Percentiles rank a stretch among this genome's conserved stretches.
These are phyloP conservation scores for Penicillium riverlandense DNA, from an alignment of 495 filamentous ascomycete species.

Conservation along the genomic window DNA sequence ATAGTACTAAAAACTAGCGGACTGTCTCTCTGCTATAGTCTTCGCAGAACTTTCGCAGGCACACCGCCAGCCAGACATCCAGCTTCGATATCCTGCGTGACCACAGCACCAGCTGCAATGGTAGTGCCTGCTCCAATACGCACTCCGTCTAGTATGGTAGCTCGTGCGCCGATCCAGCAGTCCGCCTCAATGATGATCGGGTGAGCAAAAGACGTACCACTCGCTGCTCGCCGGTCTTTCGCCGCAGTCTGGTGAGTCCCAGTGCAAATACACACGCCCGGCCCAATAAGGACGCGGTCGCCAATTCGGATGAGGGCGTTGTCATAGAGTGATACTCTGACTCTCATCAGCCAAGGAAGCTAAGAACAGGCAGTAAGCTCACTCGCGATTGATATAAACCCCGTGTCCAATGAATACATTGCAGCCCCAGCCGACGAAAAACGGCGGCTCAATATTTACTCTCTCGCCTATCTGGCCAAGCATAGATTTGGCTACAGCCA, in stretches of 20 bases:
- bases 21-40: too few relatives aligned
- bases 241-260: slow-evolving; percentile 1
- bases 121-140: slow-evolving; percentile 1
- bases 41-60: too few relatives aligned
- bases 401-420: not conserved
- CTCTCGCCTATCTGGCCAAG: not conserved
- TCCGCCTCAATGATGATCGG: not conserved
- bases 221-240: not conserved
- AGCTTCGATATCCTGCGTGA: too few relatives aligned
- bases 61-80: too few relatives aligned
- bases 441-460: not conserved
- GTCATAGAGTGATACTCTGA: not conserved
- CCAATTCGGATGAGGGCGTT: not conserved
- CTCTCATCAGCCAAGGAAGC: too few relatives aligned
- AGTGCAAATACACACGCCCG: slow-evolving; percentile 1
- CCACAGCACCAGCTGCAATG: not conserved
- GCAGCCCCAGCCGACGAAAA: slow-evolving; percentile 1
- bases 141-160: not conserved
- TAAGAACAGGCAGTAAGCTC: not conserved
- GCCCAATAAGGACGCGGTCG: slow-evolving; percentile 1
- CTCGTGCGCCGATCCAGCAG: slow-evolving; percentile 1
- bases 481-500: not conserved
- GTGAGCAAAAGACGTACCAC: not conserved
- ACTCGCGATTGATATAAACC: slow-evolving; percentile 4
- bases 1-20: too few relatives aligned